Evolutionary conservation across 2,329 filamentous ascomycete species (phyloP), one percentile per base, ranked within the genome.

Genomic region (Colletotrichum tamarilloi): DNA sequence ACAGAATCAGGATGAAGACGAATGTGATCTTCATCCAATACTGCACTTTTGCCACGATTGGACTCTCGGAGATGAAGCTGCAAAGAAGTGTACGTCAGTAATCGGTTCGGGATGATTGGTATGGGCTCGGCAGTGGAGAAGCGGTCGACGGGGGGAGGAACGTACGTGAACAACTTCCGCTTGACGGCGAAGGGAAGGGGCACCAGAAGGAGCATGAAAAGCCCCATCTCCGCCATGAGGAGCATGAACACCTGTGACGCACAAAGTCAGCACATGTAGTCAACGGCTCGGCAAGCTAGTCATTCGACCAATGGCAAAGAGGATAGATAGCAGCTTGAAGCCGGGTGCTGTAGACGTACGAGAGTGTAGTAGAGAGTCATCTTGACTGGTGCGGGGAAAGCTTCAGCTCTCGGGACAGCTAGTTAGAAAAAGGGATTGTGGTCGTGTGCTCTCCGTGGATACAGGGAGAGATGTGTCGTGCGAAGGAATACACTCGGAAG

Each of bases 21-120:
- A 99, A 99, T 2, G 95, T 98, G 71, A 99, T 99, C 90, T 98
- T 98, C 86, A 99, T 89, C 79, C 95, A 96, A 87, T 99, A 98
- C 87, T 98, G 96, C 76, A 98, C 83, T 84, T 98, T 98, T 53
- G 95, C 97, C 72, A 99, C 90, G 65, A 92, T 74, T 0, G 89
- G 93, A 81, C 92, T 97, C 81, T 96, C 94, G 66, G 95, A 98
- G 81, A 99, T 95, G 90, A 99, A 99, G 79, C 93, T 95, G 72
- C 42, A 16, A 4, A 6, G 6, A 60, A 57, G 60, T 55, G 56
- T 42, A 56, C 35, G 62, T 75, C 65, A 63, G 69, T 38, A 19
- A 26, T 16, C 60, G 57, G 71, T 56, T 68, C 7, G 19, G n/a
- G 7, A n/a, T 42, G 28, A 28, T 4, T 22, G 62, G 52, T 16